Conservation (phyloP, 225 moss, liverwort and hornwort genomes). For the Anthoceros angustus region DNA sequence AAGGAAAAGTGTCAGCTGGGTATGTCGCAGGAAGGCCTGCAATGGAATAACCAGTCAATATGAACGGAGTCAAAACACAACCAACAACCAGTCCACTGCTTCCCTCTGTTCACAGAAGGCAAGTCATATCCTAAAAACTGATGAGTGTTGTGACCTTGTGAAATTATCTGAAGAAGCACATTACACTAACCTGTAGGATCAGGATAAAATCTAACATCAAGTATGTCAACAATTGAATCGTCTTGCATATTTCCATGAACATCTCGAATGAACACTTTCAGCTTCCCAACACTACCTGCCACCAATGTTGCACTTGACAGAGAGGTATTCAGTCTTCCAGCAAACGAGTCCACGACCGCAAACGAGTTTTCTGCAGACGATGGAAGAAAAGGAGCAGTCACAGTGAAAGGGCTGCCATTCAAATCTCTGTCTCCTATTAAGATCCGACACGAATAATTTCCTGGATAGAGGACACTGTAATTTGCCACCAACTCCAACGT, state of each 20-base stretch:
- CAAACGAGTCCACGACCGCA: not conserved
- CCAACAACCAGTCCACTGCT: too few relatives aligned
- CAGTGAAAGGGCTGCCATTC: not conserved
- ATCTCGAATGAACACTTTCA: slow-evolving; percentile 1
- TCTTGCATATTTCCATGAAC: not conserved
- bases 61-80: slow-evolving; percentile 3
- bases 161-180: slow-evolving; percentile 9
- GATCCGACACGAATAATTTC: not conserved
- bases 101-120: too few relatives aligned
- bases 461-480: not conserved
- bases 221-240: not conserved
- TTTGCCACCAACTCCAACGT: not conserved
- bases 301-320: not conserved
- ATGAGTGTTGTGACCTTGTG: slow-evolving; percentile 10
- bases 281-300: not conserved
- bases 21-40: slow-evolving; percentile 12
- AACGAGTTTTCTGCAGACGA: not conserved
- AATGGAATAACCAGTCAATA: slow-evolving; percentile 7
- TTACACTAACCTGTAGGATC: not conserved
- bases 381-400: not conserved
- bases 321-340: slow-evolving; percentile 4
- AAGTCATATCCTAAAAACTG: too few relatives aligned
- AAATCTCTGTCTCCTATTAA: not conserved
- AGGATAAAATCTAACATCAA: not conserved
- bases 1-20: slow-evolving; percentile 13